phyloP scores from a whole-genome alignment of 768 basidiomycete species.

The Tephrocybe sp. region DNA sequence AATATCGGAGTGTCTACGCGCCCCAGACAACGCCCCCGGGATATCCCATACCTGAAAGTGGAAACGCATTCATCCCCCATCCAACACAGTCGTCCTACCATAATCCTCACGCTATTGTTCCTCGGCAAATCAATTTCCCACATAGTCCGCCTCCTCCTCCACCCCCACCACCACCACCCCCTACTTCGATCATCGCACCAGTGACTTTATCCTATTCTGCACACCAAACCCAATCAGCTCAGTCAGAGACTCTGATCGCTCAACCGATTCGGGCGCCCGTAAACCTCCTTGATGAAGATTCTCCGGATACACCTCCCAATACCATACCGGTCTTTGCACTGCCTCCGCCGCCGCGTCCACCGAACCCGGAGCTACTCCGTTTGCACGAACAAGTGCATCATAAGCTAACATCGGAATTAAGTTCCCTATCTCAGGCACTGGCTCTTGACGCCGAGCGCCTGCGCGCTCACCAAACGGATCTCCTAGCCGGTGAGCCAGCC shows the following conservation, averaged over 20 bases:
- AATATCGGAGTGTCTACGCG: slow-evolving; percentile 11
- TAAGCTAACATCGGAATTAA: slow-evolving; percentile 70
- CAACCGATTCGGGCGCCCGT: slow-evolving; percentile 34
- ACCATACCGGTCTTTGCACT: slow-evolving; percentile 21
- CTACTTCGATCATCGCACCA: slow-evolving; percentile 8
- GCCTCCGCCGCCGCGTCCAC: slow-evolving; percentile 81
- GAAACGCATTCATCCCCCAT: background rate
- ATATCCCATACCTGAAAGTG: slow-evolving; percentile 1
- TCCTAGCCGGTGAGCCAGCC: slow-evolving; percentile 88
- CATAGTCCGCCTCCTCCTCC: slow-evolving; percentile 17
- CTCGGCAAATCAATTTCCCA: slow-evolving; percentile 15
- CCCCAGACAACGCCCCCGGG: slow-evolving; percentile 9
- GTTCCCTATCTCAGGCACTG: slow-evolving; percentile 66
- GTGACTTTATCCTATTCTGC: slow-evolving; percentile 14
- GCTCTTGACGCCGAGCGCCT: slow-evolving; percentile 71
- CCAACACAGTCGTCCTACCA: slow-evolving; percentile 3
- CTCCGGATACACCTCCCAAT: slow-evolving; percentile 27
- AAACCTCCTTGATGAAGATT: slow-evolving; percentile 69
- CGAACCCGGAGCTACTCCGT: slow-evolving; percentile 85
- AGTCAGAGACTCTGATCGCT: slow-evolving; percentile 19
- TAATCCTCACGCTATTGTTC: background rate
- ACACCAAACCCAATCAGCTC: slow-evolving; percentile 9
- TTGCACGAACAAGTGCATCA: slow-evolving; percentile 78
- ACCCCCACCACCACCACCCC: slow-evolving; percentile 22
- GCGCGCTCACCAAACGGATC: slow-evolving; percentile 79